Evolutionary conservation across 805 yeast genomes (phyloP), one percentile per base, ranked within the genome.

Genomic region (Ogataea populi-albae): DNA sequence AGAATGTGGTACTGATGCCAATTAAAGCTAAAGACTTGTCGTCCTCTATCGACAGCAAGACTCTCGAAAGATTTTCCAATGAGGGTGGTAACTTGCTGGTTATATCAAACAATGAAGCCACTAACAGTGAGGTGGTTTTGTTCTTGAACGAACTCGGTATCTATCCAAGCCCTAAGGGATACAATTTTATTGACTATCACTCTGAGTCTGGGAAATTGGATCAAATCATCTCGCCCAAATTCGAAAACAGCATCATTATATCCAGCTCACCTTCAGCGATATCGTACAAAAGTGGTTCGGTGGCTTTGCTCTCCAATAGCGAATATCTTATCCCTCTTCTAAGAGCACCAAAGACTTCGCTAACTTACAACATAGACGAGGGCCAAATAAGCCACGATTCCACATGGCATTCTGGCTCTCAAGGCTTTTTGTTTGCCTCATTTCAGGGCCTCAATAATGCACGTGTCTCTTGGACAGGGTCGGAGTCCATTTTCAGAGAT

Each of bases 131-230:
- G 14, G 62, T 83, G 22, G 76, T 86, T 41, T 64, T 73, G 3
- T 81, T 83, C 50, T 71, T 86, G 46, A 76, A 79, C 51, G 87
- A 89, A 56, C 62, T 89, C 46, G 98, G 96, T 21, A 79, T 93
- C 34, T 75, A 69, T 51, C 85, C 96, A 39, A 74, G 93, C 32
- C 94, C 96, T 40, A 83, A 77, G 54, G 81, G 77, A 33, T 79
- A 75, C 57, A 59, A 66, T 35, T 64, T 82, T 28, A 58, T 70
- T 6, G 95, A 88, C 59, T 81, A 83, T 58, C 86, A 86, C 63
- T 48, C 57, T 29, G 24, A 40, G 18, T 14, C 52, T 18, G 55
- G 43, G n/a, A 29, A 32, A 6, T 40, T 61, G 19, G 41, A 40
- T 6, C 23, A 46, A 1, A 37, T 61, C 6, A 43, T 38, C 6